Evolutionary conservation across 2,329 filamentous ascomycete genomes (phyloP).

Genomic region (Cercospora sojina): DNA sequence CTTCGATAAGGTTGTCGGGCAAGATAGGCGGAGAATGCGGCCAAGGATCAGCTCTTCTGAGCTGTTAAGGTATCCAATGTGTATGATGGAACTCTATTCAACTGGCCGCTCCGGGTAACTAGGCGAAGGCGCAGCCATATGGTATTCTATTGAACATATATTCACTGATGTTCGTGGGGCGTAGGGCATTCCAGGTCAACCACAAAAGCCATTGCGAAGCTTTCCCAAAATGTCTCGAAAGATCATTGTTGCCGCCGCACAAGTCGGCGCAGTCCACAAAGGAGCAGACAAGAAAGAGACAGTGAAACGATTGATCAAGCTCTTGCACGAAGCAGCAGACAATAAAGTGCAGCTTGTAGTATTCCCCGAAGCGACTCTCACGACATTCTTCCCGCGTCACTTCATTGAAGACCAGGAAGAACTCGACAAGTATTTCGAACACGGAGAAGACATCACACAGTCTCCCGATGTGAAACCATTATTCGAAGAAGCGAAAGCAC

Average conservation of each 20-base stretch:
- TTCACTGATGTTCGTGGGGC: neutral
- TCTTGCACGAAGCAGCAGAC: conserved; percentile 49
- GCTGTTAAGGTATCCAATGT: neutral
- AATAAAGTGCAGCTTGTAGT: conserved; percentile 52
- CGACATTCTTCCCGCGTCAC: conserved; percentile 58
- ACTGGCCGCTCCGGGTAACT: neutral
- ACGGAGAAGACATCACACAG: conserved; percentile 44
- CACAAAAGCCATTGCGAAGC: neutral
- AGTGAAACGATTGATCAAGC: conserved; percentile 51
- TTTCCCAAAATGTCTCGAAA: conserved; percentile 40
- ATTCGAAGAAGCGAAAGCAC: conserved; percentile 50
- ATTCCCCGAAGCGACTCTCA: conserved; percentile 56
- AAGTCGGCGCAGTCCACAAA: conserved; percentile 52
- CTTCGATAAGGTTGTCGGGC: conserved; percentile 21
- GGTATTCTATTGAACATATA: neutral
- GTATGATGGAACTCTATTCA: neutral
- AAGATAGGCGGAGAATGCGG: conserved; percentile 23
- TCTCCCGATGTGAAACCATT: conserved; percentile 50
- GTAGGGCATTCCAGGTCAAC: neutral
- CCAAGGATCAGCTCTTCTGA: conserved; percentile 6
- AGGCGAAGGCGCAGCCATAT: conserved; percentile 2
- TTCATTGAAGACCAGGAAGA: conserved; percentile 41
- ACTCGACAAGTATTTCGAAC: conserved; percentile 54
- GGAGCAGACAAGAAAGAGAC: conserved; percentile 45
- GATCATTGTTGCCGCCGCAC: conserved; percentile 54